Evolutionary conservation across 345 rosid species (phyloP), one percentile per base, ranked within the genome.

Genomic region (Microcos paniculata): DNA sequence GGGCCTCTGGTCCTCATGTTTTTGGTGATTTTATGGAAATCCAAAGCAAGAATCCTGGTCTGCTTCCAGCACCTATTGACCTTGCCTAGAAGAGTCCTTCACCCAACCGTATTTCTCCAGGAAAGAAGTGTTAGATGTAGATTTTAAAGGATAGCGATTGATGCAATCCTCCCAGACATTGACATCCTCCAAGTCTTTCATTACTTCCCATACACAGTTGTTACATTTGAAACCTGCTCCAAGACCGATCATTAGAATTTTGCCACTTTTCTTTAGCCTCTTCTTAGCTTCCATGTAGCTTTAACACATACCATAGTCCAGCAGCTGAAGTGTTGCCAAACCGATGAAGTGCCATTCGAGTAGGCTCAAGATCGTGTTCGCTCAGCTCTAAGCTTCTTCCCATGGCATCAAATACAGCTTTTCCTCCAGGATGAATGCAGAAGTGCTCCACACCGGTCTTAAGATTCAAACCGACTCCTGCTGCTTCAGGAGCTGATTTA

Each of bases 271-370:
- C 74, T 80, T 85, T 38, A 79, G 78, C 81, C 90, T 83, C 63
- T 86, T 86, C 79, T 88, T 88, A 5, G 92, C 91, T 45, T 86
- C 89, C 91, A 86, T 86, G 62, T 88, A 88, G 65, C 82, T 87
- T n/a, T 59, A 88, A 77, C 49, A 92, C 97, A 75, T 92, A 92
- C 97, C 97, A 92, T 2, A 90, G 78, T 57, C 97, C 89, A 48
- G 93, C 83, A 3, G 95, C 91, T 6, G 97, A 92, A 19, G 97
- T 92, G 86, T 92, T 92, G 18, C 97, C 97, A 19, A 84, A 92
- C 62, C 97, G 75, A 78, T 90, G 90, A 35, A 92, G 77, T 4
- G 97, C 87, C 97, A 92, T 92, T 78, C 93, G 80, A 0, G 94
- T 88, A 2, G 97, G 97, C 77, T 92, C 95, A 4, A 92, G 72